phyloP scores from a whole-genome alignment of 805 yeast species.

The Metschnikowia gruessii region DNA sequence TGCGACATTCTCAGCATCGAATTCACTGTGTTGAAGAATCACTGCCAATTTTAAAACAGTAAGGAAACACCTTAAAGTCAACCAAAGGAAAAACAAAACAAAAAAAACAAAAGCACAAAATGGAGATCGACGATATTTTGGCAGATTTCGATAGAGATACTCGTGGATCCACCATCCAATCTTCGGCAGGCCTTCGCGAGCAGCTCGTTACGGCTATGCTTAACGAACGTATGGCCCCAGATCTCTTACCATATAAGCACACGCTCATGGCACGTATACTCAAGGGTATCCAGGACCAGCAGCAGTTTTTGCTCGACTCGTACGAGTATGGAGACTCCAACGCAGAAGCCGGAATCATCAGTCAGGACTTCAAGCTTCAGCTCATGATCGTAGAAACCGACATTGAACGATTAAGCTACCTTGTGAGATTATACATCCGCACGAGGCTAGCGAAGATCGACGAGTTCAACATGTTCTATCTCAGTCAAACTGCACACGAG shows the following conservation, averaged over 20 bases:
- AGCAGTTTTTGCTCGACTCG: slow-evolving; percentile 72
- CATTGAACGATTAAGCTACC: slow-evolving; percentile 78
- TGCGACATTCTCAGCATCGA: too few species aligned
- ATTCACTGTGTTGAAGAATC: too few species aligned
- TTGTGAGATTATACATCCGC: slow-evolving; percentile 78
- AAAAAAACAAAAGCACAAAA: slow-evolving; percentile 17
- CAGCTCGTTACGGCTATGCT: slow-evolving; percentile 67
- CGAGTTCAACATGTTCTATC: slow-evolving; percentile 58
- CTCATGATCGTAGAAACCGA: slow-evolving; percentile 88
- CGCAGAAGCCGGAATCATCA: slow-evolving; percentile 21
- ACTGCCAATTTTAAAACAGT: too few species aligned
- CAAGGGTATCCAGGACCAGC: slow-evolving; percentile 59
- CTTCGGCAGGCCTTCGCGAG: slow-evolving; percentile 30
- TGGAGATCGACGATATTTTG: slow-evolving; percentile 69
- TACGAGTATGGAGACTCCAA: slow-evolving; percentile 67
- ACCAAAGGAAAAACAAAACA: not conserved
- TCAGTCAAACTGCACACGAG: slow-evolving; percentile 34
- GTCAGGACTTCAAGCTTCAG: slow-evolving; percentile 66
- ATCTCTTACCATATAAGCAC: slow-evolving; percentile 71
- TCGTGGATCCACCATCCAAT: slow-evolving; percentile 9
- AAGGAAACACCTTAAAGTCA: too few species aligned
- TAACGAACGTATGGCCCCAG: slow-evolving; percentile 84
- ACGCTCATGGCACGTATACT: slow-evolving; percentile 57
- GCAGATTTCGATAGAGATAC: slow-evolving; percentile 53
- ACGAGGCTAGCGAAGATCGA: slow-evolving; percentile 77